Evolutionary conservation across 495 filamentous ascomycete genomes (phyloP), one percentile per base, ranked within the genome.

Genomic region (Penicillium manginii): DNA sequence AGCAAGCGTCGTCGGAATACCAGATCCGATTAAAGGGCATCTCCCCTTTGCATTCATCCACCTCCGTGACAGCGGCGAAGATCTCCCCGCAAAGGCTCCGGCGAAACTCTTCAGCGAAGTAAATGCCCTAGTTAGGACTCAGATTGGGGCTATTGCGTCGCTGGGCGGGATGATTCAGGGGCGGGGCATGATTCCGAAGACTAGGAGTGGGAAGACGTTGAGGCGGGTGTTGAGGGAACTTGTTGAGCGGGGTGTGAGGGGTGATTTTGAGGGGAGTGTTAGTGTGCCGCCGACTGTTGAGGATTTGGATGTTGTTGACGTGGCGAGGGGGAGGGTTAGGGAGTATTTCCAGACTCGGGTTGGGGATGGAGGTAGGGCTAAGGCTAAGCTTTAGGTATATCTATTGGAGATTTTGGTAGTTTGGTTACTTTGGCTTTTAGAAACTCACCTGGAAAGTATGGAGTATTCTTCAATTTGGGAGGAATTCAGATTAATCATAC

Each of bases 171-270:
- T 96, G 63, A 91, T 96, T 31, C 85, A 89, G 59, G 89, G 91
- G 8, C 84, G 84, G 40, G 90, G 88, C n/a, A 92, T 96, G 84
- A 96, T 97, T 50, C 92, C 93, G 7, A 93, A 92, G 77, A 97
- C 92, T 29, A 74, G 93, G 21, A 90, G 86, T 23, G 93, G 93
- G 4, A 97, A 97, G 83, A 96, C 90, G 26, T 66, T 96, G 56
- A 77, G 93, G 14, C 78, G 93, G 54, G 90, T 94, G 29, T 65
- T 96, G 74, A 80, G 87, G 47, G 91, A 94, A 74, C 69, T 97
- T 58, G 68, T 96, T 3, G 93, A 97, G 72, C 78, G 86, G 63
- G 76, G 58, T 2, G 80, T 74, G 7, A 56, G 77, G 47, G 83
- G 80, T 1, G 75, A 81, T 11, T 86, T 80, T 64, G 76, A 78